Evolutionary conservation across 352 stramenopile species (phyloP).

Genomic region (Pythium pyrilobum): DNA sequence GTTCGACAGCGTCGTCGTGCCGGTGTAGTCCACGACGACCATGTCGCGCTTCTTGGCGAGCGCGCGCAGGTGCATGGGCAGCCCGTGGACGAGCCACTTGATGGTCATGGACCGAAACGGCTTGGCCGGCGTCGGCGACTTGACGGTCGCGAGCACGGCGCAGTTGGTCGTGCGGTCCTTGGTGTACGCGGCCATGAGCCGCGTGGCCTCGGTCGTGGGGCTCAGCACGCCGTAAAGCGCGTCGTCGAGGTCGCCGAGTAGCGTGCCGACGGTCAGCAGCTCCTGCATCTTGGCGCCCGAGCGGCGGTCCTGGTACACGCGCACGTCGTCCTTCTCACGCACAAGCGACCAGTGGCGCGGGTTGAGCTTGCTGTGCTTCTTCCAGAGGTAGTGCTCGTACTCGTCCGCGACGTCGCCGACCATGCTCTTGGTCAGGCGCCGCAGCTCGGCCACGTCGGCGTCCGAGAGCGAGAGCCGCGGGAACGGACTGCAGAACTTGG

Average conservation of each 20-base stretch:
- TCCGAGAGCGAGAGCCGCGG: constrained; percentile 27
- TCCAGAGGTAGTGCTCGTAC: constrained; percentile 46
- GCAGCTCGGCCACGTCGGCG: constrained; percentile 36
- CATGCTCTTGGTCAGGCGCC: constrained; percentile 33
- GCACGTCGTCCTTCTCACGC: constrained; percentile 41
- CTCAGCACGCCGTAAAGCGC: constrained; percentile 49
- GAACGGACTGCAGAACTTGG: constrained; percentile 47
- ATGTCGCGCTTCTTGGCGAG: constrained; percentile 52
- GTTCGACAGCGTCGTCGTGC: constrained; percentile 31
- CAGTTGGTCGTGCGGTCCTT: constrained; percentile 35
- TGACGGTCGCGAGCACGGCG: constrained; percentile 44
- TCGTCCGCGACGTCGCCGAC: constrained; percentile 42
- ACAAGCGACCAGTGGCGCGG: constrained; percentile 42
- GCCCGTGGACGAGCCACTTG: constrained; percentile 54
- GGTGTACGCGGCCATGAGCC: constrained; percentile 44
- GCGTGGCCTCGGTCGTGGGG: constrained; percentile 35
- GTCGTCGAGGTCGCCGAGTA: constrained; percentile 51
- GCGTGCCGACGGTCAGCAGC: constrained; percentile 25
- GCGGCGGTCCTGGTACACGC: constrained; percentile 37
- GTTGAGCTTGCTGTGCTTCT: constrained; percentile 34
- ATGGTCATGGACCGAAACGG: constrained; percentile 49
- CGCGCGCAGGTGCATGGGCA: constrained; percentile 33
- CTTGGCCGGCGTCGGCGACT: constrained; percentile 28
- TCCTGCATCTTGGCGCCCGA: neutral
- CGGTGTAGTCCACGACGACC: constrained; percentile 49